phyloP scores from a whole-genome alignment of 352 stramenopile genomes.

The Elongisporangium senticosum region DNA sequence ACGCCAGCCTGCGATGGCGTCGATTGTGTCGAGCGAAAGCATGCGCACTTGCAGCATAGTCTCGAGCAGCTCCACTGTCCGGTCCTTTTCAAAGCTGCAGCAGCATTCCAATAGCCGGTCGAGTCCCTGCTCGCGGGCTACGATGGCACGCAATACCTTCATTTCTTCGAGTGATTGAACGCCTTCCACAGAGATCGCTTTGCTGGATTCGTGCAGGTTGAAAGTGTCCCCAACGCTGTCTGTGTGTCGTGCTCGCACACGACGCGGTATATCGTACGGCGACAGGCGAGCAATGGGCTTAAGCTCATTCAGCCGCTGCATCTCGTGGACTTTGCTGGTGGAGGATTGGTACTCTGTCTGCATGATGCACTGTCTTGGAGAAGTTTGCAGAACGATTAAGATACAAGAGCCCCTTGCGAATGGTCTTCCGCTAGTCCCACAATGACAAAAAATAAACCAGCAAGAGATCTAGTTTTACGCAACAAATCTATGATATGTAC shows the following conservation, averaged over 20 bases:
- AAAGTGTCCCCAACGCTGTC: background rate
- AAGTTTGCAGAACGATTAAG: background rate
- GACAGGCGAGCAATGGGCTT: constrained; percentile 3
- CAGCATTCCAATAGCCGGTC: constrained; percentile 45
- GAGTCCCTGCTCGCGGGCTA: constrained; percentile 49
- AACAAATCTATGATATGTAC: background rate
- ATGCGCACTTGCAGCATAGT: constrained; percentile 38
- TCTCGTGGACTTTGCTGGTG: background rate
- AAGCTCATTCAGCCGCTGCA: background rate
- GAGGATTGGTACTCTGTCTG: background rate
- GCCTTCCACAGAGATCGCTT: constrained; percentile 49
- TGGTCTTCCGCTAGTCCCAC: background rate
- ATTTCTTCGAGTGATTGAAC: constrained; percentile 58
- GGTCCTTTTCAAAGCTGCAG: constrained; percentile 42
- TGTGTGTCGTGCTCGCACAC: background rate
- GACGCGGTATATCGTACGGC: background rate
- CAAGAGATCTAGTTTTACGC: background rate
- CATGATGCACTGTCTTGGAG: background rate
- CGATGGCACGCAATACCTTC: constrained; percentile 53
- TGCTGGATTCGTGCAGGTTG: constrained; percentile 3
- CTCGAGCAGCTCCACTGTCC: constrained; percentile 38
- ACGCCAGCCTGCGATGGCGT: constrained; percentile 54
- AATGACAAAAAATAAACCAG: background rate
- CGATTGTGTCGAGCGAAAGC: constrained; percentile 44
- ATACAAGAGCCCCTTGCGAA: background rate